Evolutionary conservation across 2,329 filamentous ascomycete genomes (phyloP).

Genomic region (Domatiomyces catenatus): DNA sequence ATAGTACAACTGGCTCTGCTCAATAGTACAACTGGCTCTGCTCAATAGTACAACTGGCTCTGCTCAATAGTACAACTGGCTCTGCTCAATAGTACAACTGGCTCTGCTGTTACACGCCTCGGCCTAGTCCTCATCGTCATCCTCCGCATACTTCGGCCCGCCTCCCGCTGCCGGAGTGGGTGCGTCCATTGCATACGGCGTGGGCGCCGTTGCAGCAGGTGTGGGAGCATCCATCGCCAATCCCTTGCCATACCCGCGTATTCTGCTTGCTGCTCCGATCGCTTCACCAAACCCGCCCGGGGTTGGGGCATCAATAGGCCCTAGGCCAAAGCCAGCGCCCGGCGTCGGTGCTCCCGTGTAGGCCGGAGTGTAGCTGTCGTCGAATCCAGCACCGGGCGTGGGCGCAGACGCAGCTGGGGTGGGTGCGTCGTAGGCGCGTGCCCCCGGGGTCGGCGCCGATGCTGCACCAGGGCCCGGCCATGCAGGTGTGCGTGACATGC

Average conservation of each 20-base stretch:
- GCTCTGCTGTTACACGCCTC: not conserved
- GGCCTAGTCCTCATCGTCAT: constrained; percentile 13
- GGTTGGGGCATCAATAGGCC: constrained; percentile 33
- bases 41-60: too few relatives aligned
- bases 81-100: too few relatives aligned
- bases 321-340: constrained; percentile 21
- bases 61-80: too few relatives aligned
- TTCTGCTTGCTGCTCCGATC: constrained; percentile 10
- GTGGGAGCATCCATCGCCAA: constrained; percentile 16
- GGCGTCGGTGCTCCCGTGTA: constrained; percentile 31
- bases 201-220: constrained; percentile 34
- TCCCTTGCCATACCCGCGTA: constrained; percentile 12
- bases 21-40: too few relatives aligned
- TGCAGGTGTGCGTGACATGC: constrained; percentile 36
- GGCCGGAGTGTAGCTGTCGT: constrained; percentile 32
- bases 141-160: constrained; percentile 16
- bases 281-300: constrained; percentile 25
- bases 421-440: constrained; percentile 51
- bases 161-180: constrained; percentile 17
- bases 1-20: too few relatives aligned
- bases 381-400: constrained; percentile 46
- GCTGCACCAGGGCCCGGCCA: constrained; percentile 21
- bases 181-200: constrained; percentile 41
- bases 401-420: constrained; percentile 55
- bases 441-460: constrained; percentile 20